Evolutionary conservation across 345 rosid species (phyloP).

Genomic region (Populus davidiana): DNA sequence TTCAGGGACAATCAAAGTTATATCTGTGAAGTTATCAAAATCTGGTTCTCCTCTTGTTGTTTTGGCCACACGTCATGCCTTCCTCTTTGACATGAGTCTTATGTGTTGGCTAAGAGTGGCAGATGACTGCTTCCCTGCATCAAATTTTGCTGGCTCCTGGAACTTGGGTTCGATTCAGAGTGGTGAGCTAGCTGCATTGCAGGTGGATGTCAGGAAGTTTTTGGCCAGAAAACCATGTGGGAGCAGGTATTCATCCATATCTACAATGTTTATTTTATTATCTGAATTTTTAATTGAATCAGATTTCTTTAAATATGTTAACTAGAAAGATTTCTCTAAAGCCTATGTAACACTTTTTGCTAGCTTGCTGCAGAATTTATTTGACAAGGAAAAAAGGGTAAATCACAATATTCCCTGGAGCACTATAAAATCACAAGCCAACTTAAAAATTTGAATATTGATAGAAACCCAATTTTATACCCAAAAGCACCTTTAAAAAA

Average conservation of each 20-base stretch:
- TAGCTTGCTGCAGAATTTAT: background rate
- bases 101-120: slow-evolving; percentile 98
- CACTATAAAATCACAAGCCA: too few species aligned
- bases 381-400: background rate
- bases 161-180: slow-evolving; percentile 77
- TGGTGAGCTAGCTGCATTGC: slow-evolving; percentile 92
- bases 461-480: too few species aligned
- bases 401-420: too few species aligned
- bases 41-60: slow-evolving; percentile 96
- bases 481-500: too few species aligned
- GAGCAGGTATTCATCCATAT: slow-evolving; percentile 58
- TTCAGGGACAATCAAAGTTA: slow-evolving; percentile 80
- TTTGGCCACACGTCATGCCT: slow-evolving; percentile 91
- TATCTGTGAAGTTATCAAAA: slow-evolving; percentile 88
- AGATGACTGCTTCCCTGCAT: slow-evolving; percentile 98
- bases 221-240: slow-evolving; percentile 97
- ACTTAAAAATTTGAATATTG: too few species aligned
- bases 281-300: background rate
- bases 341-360: background rate
- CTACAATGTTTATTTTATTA: background rate
- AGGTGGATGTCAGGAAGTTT: slow-evolving; percentile 90
- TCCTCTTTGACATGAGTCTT: slow-evolving; percentile 80
- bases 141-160: slow-evolving; percentile 93
- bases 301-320: background rate
- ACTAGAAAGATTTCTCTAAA: background rate